Base-by-base conservation (phyloP, 2,329 filamentous ascomycete species). In the Fonsecaea monophora region DNA sequence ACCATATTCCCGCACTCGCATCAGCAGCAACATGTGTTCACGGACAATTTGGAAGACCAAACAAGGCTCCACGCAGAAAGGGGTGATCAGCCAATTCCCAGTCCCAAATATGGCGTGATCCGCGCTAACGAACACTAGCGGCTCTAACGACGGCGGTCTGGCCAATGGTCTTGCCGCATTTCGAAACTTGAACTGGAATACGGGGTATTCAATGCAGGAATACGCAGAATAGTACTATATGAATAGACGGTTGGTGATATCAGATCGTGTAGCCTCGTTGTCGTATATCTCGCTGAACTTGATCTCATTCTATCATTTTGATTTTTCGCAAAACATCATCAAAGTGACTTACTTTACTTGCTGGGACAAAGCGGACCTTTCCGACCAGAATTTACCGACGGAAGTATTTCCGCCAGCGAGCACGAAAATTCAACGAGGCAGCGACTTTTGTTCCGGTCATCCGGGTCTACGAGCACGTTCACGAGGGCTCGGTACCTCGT, bases 111-210 rank as follows among this genome's bases (percentile, higher is more conserved):
- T 50, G 45, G 45, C 45, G 45, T 50, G 45, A 50, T 50, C 18
- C 45, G 45, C 45, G 45, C 45, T 50, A 50, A 50, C 45, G 18
- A 25, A 18, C 45, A 50, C 45, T 50, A 50, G 45, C 45, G 18
- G 18, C 45, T 50, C 45, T 50, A 21, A 25, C 18, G 18, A 50
- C 18, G 9, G 8, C 4, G 45, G 25, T 4, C 45, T 50, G 45
- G 18, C 45, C 45, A 50, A 50, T 21, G 4, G 45, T 12, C 10
- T 25, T 10, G 45, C 45, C 12, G 45, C 18, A 12, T 50, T 50
- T 50, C 25, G 7, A 4, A 4, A 13, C 42, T 21, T 5, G 42
- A 48, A 18, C 18, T 50, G 45, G 4, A 12, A 37, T 37, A 7
- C 10, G 35, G 40, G 45, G 45, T 50, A 50, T 50, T 50, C 9